Evolutionary conservation across 495 filamentous ascomycete genomes (phyloP).

Genomic region (Platismatia glauca): DNA sequence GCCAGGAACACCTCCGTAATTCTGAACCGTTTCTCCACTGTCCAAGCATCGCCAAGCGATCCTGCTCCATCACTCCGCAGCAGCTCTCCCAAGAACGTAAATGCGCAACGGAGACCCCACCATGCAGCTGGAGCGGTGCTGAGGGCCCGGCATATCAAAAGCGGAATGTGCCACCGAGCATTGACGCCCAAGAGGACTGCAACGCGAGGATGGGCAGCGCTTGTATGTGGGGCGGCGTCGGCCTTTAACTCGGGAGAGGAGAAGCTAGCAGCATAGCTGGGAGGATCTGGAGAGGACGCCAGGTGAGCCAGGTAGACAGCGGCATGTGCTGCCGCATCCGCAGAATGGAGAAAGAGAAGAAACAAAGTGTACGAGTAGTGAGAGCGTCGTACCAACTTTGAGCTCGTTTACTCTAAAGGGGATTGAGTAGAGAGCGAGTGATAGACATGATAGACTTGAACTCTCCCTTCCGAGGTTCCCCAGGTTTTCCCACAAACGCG

Average conservation of each 20-base stretch:
- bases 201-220: conserved; percentile 51
- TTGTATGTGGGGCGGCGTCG: conserved; percentile 21
- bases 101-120: conserved; percentile 54
- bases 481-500: conserved; percentile 1
- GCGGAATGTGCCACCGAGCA: conserved; percentile 52
- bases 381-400: background rate
- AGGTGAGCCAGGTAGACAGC: conserved; percentile 11
- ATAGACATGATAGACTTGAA: no score
- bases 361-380: background rate
- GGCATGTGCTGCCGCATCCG: conserved; percentile 24
- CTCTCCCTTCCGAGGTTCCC: background rate
- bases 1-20: conserved; percentile 74
- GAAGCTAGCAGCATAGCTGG: conserved; percentile 20
- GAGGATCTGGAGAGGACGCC: conserved; percentile 25
- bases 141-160: conserved; percentile 52
- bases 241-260: conserved; percentile 21
- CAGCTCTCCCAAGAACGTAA: conserved; percentile 50
- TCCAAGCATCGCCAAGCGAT: conserved; percentile 38
- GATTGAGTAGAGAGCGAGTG: no score
- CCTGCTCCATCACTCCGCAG: conserved; percentile 41
- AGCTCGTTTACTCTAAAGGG: no score
- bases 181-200: conserved; percentile 57
- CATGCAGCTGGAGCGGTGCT: conserved; percentile 50
- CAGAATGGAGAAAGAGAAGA: background rate
- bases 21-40: conserved; percentile 49